phyloP scores from a whole-genome alignment of 2,329 filamentous ascomycete species.

The Beauveria rudraprayagi region DNA sequence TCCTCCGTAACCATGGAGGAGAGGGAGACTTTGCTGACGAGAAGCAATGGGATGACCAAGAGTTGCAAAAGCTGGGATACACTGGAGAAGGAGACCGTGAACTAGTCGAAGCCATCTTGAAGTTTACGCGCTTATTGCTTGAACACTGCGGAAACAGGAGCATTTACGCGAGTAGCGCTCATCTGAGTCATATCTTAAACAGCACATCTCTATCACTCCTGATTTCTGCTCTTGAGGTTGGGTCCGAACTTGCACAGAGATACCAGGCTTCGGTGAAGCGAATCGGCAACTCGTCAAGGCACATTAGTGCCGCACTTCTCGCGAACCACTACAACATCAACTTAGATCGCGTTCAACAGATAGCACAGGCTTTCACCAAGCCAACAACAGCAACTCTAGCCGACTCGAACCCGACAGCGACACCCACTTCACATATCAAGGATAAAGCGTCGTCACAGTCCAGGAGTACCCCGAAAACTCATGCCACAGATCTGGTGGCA shows the following conservation, averaged over 20 bases:
- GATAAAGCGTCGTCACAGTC: slow-evolving; percentile 48
- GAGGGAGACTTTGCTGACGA: slow-evolving; percentile 44
- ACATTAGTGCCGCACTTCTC: slow-evolving; percentile 65
- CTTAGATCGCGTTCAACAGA: slow-evolving; percentile 72
- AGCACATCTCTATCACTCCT: slow-evolving; percentile 76
- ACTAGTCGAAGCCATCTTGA: slow-evolving; percentile 70
- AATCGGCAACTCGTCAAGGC: slow-evolving; percentile 53
- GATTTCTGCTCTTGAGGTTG: slow-evolving; percentile 68
- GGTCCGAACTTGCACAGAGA: slow-evolving; percentile 79
- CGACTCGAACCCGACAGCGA: slow-evolving; percentile 45
- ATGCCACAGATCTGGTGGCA: slow-evolving; percentile 77
- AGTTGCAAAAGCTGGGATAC: slow-evolving; percentile 54
- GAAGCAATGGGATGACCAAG: slow-evolving; percentile 33
- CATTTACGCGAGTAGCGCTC: slow-evolving; percentile 87
- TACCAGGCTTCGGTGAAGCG: slow-evolving; percentile 86
- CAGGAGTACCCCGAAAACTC: slow-evolving; percentile 48
- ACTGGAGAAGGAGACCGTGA: slow-evolving; percentile 68
- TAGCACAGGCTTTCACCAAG: slow-evolving; percentile 76
- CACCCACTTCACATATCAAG: slow-evolving; percentile 52
- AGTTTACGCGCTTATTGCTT: slow-evolving; percentile 79
- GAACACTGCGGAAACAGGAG: slow-evolving; percentile 96
- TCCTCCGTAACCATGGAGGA: slow-evolving; percentile 52
- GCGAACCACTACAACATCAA: slow-evolving; percentile 78
- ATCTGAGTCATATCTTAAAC: slow-evolving; percentile 82
- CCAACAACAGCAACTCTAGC: slow-evolving; percentile 47